Percentiles rank a stretch among this genome's conserved stretches.
phyloP scores from a whole-genome alignment of 805 yeast genomes.

The Cyberlindnera euphorbiae region DNA sequence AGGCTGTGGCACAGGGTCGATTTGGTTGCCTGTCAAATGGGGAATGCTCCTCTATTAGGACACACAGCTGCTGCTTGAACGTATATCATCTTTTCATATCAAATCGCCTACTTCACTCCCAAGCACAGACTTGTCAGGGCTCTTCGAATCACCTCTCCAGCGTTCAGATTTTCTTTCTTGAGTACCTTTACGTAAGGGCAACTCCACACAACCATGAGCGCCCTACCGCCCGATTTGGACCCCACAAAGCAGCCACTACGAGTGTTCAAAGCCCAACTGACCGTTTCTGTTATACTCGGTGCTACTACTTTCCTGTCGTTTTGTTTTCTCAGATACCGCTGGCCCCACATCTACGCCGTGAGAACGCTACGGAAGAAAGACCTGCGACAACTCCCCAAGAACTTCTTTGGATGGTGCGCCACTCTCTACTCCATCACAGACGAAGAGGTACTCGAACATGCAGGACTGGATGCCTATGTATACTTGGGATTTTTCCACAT shows the following conservation, averaged over 20 bases:
- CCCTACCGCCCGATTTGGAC: slow-evolving; percentile 27
- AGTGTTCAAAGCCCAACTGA: slow-evolving; percentile 79
- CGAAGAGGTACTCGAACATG: slow-evolving; percentile 74
- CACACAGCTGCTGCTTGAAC: too few relatives aligned
- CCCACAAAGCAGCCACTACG: slow-evolving; percentile 33
- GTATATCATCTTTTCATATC: too few relatives aligned
- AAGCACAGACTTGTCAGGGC: too few relatives aligned
- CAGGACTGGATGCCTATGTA: slow-evolving; percentile 93
- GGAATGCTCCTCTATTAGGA: too few relatives aligned
- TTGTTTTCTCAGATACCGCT: slow-evolving; percentile 62
- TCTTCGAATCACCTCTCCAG: too few relatives aligned
- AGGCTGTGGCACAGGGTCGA: too few relatives aligned
- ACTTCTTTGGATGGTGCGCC: slow-evolving; percentile 84
- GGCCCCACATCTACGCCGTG: slow-evolving; percentile 86
- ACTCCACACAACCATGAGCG: slow-evolving; percentile 17
- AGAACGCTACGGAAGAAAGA: slow-evolving; percentile 39
- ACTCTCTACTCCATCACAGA: slow-evolving; percentile 65
- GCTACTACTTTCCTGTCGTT: slow-evolving; percentile 61
- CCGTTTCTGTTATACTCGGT: slow-evolving; percentile 67
- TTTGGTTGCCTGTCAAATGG: too few relatives aligned
- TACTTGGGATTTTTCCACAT: slow-evolving; percentile 87
- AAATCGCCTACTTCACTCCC: too few relatives aligned
- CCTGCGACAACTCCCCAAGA: slow-evolving; percentile 30
- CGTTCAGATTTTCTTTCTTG: too few relatives aligned
- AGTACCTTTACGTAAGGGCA: too few relatives aligned